Conservation (phyloP, 495 filamentous ascomycete species). For the Penicillium nucicola region DNA sequence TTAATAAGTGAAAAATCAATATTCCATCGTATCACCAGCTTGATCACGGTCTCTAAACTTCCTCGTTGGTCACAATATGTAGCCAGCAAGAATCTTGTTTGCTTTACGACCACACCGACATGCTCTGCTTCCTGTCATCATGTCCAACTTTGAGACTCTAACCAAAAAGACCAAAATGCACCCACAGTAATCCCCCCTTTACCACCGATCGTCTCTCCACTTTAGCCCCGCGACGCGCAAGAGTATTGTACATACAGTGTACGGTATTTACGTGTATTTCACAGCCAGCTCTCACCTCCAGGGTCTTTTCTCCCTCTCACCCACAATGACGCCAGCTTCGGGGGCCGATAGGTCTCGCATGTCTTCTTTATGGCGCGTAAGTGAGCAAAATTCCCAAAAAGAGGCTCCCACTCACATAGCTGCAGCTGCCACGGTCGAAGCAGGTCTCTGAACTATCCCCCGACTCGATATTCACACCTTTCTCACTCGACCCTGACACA, state of each 20-base stretch:
- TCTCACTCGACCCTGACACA: not conserved
- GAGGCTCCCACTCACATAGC: not conserved
- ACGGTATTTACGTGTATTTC: not conserved
- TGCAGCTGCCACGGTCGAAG: not conserved
- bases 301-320: not conserved
- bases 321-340: not conserved
- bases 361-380: not conserved
- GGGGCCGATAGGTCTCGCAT: not conserved
- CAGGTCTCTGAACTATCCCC: not conserved
- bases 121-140: too few relatives aligned
- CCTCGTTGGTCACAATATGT: too few relatives aligned
- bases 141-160: too few relatives aligned
- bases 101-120: too few relatives aligned
- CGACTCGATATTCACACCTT: constrained; percentile 1
- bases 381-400: not conserved
- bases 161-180: too few relatives aligned
- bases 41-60: too few relatives aligned
- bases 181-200: too few relatives aligned
- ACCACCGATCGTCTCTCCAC: too few relatives aligned
- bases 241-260: not conserved
- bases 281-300: not conserved
- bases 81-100: too few relatives aligned
- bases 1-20: too few relatives aligned
- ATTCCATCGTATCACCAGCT: too few relatives aligned
- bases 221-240: not conserved